Conservation (phyloP, 352 stramenopile genomes). For the Phytophthora colocasiae region DNA sequence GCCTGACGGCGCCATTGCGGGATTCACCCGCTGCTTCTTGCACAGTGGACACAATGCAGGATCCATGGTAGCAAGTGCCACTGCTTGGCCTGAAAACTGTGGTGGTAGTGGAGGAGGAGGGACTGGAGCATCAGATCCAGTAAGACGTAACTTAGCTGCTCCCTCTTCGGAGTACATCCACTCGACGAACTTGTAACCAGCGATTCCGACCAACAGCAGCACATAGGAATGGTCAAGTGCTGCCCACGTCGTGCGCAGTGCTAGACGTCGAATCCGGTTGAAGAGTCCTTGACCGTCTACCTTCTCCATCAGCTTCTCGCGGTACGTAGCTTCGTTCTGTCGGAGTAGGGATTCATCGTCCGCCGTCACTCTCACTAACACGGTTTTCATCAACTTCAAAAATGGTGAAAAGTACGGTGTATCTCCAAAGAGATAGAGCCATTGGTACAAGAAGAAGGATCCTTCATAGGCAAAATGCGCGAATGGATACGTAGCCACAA, state of each 20-base stretch:
- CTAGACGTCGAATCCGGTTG: slow-evolving; percentile 47
- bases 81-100: slow-evolving; percentile 64
- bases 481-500: slow-evolving; percentile 77
- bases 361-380: slow-evolving; percentile 74
- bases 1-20: slow-evolving; percentile 72
- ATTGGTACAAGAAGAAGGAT: slow-evolving; percentile 87
- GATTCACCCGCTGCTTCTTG: slow-evolving; percentile 75
- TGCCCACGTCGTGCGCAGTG: slow-evolving; percentile 66
- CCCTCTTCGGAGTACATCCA: slow-evolving; percentile 92
- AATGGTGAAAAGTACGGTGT: slow-evolving; percentile 87
- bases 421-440: slow-evolving; percentile 87
- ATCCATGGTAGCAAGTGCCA: slow-evolving; percentile 56
- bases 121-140: slow-evolving; percentile 57
- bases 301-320: slow-evolving; percentile 55
- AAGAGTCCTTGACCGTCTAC: slow-evolving; percentile 53
- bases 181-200: slow-evolving; percentile 87
- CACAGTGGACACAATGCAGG: slow-evolving; percentile 72
- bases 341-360: slow-evolving; percentile 70
- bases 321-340: slow-evolving; percentile 66
- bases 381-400: slow-evolving; percentile 71
- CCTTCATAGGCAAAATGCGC: slow-evolving; percentile 84
- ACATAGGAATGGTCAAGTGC: slow-evolving; percentile 86
- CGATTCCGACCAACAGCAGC: slow-evolving; percentile 77
- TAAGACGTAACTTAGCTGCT: slow-evolving; percentile 65
- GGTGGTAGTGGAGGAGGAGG: slow-evolving; percentile 79